Percentiles rank a stretch among this genome's conserved stretches.
phyloP scores from a whole-genome alignment of 257 asterid genomes.

The Lithospermum erythrorhizon region DNA sequence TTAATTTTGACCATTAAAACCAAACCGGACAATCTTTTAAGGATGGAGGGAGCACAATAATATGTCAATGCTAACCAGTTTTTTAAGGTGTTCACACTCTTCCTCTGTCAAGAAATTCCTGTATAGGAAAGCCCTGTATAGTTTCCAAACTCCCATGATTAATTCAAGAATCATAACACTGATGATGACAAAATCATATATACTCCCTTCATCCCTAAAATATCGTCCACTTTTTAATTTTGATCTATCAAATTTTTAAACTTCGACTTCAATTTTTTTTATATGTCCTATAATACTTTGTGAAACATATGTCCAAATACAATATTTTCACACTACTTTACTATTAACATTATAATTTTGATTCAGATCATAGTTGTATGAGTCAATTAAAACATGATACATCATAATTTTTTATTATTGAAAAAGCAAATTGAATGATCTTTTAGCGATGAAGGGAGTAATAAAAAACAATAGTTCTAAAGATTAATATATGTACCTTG shows the following conservation, averaged over 20 bases:
- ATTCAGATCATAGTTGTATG: no score
- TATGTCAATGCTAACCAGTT: conserved; percentile 38
- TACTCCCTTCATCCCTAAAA: background rate
- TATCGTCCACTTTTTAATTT: background rate
- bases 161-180: background rate
- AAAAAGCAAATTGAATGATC: no score
- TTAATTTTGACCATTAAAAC: no score
- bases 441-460: no score
- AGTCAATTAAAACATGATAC: no score
- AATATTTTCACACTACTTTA: no score
- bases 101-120: conserved; percentile 50
- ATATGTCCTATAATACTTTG: no score
- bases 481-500: conserved; percentile 37
- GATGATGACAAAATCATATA: background rate
- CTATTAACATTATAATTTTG: no score
- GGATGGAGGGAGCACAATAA: background rate
- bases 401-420: no score
- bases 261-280: no score
- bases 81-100: conserved; percentile 77
- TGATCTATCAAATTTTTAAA: background rate
- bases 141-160: conserved; percentile 9
- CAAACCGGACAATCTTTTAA: no score
- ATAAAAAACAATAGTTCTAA: background rate
- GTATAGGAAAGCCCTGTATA: conserved; percentile 62
- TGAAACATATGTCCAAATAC: no score